Evolutionary conservation across 495 filamentous ascomycete species (phyloP).

Genomic region (Podospora bellae-mahoneyi): DNA sequence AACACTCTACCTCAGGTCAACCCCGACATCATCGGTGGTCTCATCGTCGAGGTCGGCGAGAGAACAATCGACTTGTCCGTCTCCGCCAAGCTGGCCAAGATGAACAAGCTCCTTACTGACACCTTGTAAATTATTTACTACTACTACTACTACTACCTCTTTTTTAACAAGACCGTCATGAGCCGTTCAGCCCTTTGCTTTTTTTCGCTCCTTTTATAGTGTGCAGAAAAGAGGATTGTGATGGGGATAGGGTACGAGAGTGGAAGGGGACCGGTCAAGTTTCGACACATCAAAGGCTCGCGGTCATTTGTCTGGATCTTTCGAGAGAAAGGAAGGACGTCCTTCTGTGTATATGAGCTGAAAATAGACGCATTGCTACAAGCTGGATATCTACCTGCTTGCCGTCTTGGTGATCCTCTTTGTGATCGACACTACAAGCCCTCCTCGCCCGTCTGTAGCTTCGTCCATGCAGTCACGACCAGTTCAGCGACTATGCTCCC

Average conservation of each 20-base stretch:
- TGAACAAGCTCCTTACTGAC: slow-evolving; percentile 98
- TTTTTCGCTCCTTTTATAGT: background rate
- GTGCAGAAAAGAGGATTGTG: background rate
- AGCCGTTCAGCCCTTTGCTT: slow-evolving; percentile 15
- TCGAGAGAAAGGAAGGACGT: background rate
- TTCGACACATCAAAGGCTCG: slow-evolving; percentile 9
- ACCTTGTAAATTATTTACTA: slow-evolving; percentile 65
- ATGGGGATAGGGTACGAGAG: background rate
- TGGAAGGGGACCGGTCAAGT: slow-evolving; percentile 1
- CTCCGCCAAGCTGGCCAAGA: slow-evolving; percentile 88
- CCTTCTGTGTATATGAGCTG: slow-evolving; percentile 23
- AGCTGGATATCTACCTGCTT: background rate
- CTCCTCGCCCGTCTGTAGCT: background rate
- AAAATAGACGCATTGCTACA: slow-evolving; percentile 16
- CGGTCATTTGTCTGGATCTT: slow-evolving; percentile 7
- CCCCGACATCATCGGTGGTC: slow-evolving; percentile 88
- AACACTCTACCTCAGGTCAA: slow-evolving; percentile 58
- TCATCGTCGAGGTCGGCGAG: slow-evolving; percentile 95
- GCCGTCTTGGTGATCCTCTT: background rate
- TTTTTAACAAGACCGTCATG: background rate
- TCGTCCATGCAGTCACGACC: background rate
- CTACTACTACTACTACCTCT: background rate
- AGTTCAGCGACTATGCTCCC: background rate
- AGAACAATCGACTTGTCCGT: slow-evolving; percentile 97
- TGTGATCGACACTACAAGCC: no score